These are phyloP conservation scores for Trypanosoma conorhini DNA, from an alignment of 208 protist genomes.

Conservation along the genomic window DNA sequence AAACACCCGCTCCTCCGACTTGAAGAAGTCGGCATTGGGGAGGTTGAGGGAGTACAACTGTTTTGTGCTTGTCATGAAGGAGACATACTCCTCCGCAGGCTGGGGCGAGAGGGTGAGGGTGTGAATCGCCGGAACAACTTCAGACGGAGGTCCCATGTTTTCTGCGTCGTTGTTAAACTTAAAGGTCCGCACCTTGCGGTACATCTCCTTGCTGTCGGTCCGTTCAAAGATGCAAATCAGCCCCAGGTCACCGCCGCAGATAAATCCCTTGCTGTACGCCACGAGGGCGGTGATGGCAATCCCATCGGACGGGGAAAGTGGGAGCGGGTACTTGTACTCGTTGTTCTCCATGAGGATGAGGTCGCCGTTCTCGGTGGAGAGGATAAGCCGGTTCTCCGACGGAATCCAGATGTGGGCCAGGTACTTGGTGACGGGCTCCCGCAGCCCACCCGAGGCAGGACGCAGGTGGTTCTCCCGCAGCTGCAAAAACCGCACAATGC, in stretches of 20 bases:
- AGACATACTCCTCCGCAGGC: constrained; percentile 88
- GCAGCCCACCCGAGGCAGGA: constrained; percentile 49
- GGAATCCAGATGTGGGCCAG: constrained; percentile 93
- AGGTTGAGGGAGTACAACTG: constrained; percentile 94
- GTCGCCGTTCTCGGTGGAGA: constrained; percentile 94
- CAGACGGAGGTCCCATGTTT: constrained; percentile 34
- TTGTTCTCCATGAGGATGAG: constrained; percentile 93
- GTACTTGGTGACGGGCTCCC: constrained; percentile 86
- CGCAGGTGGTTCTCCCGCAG: constrained; percentile 82
- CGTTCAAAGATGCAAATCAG: constrained; percentile 93
- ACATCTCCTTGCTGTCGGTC: constrained; percentile 93
- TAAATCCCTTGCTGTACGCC: constrained; percentile 94
- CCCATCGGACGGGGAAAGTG: constrained; percentile 85
- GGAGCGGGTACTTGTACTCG: constrained; percentile 87
- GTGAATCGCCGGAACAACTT: constrained; percentile 72
- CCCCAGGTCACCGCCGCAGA: constrained; percentile 94
- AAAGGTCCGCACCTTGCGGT: constrained; percentile 92
- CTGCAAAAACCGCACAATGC: constrained; percentile 89
- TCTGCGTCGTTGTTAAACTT: constrained; percentile 80
- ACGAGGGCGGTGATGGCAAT: constrained; percentile 87
- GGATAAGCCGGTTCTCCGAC: constrained; percentile 82
- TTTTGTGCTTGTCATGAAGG: constrained; percentile 91
- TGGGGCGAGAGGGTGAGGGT: constrained; percentile 86
- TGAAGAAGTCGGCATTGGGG: constrained; percentile 94
- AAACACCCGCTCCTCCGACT: constrained; percentile 91